Evolutionary conservation across 345 rosid genomes (phyloP).

Genomic region (Xanthoceras sorbifolium): DNA sequence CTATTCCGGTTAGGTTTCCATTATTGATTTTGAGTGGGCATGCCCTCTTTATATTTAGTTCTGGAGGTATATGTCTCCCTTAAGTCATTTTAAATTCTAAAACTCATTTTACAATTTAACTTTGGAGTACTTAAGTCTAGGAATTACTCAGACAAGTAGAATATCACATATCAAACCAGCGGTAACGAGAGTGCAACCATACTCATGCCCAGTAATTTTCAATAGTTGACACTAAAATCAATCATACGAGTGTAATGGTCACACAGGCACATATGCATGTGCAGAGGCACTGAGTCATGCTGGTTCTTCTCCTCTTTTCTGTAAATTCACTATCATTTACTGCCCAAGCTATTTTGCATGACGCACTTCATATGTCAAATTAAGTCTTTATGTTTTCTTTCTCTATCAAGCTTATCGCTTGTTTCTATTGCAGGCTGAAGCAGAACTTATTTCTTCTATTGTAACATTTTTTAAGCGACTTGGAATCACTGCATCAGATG

Average conservation of each 20-base stretch:
- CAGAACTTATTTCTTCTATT: constrained; percentile 85
- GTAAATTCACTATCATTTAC: background rate
- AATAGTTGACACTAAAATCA: background rate
- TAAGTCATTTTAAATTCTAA: background rate
- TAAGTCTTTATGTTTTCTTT: constrained; percentile 4
- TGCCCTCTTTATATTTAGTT: constrained; percentile 5
- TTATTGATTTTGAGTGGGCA: background rate
- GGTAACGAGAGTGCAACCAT: background rate
- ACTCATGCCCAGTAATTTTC: background rate
- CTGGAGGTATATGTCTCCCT: background rate
- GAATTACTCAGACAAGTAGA: background rate
- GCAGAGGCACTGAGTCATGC: background rate
- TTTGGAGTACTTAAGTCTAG: background rate
- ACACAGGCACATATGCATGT: background rate
- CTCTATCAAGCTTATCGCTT: background rate
- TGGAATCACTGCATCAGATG: constrained; percentile 82
- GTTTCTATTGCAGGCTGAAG: constrained; percentile 69
- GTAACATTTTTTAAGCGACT: constrained; percentile 77
- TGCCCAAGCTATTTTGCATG: background rate
- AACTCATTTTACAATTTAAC: background rate
- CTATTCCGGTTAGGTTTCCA: background rate
- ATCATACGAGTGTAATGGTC: background rate
- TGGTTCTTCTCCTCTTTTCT: background rate
- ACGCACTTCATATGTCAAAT: background rate
- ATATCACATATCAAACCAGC: background rate